phyloP scores from a whole-genome alignment of 1,284 basidiomycete species.

The Puccinia horiana region DNA sequence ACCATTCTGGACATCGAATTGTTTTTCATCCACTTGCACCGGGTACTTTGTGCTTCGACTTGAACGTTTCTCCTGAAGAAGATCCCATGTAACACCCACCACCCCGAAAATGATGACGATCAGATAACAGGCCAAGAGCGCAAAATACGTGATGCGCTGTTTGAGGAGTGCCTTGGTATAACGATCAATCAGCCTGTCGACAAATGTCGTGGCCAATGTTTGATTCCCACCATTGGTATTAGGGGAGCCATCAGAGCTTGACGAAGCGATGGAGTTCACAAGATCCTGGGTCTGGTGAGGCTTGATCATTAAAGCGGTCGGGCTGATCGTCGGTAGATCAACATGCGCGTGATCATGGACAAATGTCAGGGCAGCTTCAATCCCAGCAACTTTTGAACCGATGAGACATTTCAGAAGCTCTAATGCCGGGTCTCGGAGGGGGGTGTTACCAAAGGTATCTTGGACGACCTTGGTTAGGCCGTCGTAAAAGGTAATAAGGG shows the following conservation, averaged over 20 bases:
- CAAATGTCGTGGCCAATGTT: slow-evolving; percentile 28
- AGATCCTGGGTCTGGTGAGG: slow-evolving; percentile 30
- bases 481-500: slow-evolving; percentile 43
- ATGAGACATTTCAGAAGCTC: slow-evolving; percentile 37
- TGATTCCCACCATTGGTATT: not conserved
- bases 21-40: not conserved
- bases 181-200: slow-evolving; percentile 39
- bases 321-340: slow-evolving; percentile 38
- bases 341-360: slow-evolving; percentile 46
- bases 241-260: not conserved
- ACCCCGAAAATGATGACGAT: slow-evolving; percentile 22
- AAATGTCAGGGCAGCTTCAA: slow-evolving; percentile 40
- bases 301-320: slow-evolving; percentile 30
- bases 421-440: slow-evolving; percentile 21
- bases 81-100: slow-evolving; percentile 39
- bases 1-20: not conserved
- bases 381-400: slow-evolving; percentile 41
- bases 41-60: not conserved
- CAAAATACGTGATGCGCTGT: slow-evolving; percentile 29
- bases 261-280: slow-evolving; percentile 15
- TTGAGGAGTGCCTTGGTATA: slow-evolving; percentile 37
- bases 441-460: slow-evolving; percentile 42
- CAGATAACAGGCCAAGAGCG: slow-evolving; percentile 29
- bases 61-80: slow-evolving; percentile 13
- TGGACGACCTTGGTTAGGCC: slow-evolving; percentile 36